These are phyloP conservation scores for Fibroporia radiculosa DNA, from an alignment of 768 basidiomycete species.

Conservation along the genomic window DNA sequence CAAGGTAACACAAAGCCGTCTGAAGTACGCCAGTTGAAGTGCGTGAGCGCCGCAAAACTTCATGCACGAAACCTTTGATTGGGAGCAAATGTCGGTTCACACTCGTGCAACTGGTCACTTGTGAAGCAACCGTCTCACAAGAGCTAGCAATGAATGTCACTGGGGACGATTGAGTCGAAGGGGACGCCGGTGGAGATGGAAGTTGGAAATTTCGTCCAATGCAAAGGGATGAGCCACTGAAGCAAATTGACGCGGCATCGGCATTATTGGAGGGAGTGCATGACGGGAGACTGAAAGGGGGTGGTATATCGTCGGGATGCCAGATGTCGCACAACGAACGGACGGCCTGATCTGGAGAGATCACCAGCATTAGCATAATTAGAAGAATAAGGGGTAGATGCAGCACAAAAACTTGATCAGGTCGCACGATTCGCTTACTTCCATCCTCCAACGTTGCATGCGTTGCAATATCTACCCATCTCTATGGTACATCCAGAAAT, in stretches of 20 bases:
- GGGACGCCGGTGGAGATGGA: slow-evolving; percentile 48
- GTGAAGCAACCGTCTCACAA: slow-evolving; percentile 18
- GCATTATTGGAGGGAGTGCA: slow-evolving; percentile 3
- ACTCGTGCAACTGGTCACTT: slow-evolving; percentile 10
- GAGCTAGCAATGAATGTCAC: slow-evolving; percentile 19
- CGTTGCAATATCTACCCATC: not conserved
- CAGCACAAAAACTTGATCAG: not conserved
- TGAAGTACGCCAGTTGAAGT: slow-evolving; percentile 81
- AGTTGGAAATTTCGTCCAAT: slow-evolving; percentile 33
- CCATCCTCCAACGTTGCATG: not conserved
- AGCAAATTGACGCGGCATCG: too few species aligned
- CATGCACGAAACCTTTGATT: slow-evolving; percentile 76
- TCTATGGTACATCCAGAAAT: too few species aligned
- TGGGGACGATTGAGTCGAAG: slow-evolving; percentile 32
- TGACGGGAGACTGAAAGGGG: slow-evolving; percentile 30
- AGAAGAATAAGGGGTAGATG: slow-evolving; percentile 9
- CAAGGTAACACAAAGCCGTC: slow-evolving; percentile 82
- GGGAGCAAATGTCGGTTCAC: slow-evolving; percentile 37
- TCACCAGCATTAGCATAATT: not conserved
- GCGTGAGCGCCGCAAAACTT: slow-evolving; percentile 79
- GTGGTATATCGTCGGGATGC: slow-evolving; percentile 69
- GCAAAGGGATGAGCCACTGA: too few species aligned
- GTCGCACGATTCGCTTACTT: not conserved
- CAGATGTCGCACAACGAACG: slow-evolving; percentile 74
- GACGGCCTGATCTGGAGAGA: slow-evolving; percentile 62